phyloP scores from a whole-genome alignment of 2,329 filamentous ascomycete species.

The Aspergillus unguis region DNA sequence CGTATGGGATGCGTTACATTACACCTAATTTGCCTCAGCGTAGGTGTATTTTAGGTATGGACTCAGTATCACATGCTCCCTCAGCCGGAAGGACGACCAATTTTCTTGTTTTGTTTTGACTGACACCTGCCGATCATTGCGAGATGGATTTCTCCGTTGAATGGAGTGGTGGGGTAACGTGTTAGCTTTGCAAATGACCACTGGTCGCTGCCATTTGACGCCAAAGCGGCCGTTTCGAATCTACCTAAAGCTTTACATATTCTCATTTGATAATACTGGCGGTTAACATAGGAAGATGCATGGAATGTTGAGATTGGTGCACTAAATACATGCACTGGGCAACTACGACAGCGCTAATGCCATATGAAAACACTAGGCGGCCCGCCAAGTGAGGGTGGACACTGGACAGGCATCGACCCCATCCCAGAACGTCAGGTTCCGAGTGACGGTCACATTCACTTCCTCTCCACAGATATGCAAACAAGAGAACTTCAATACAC shows the following conservation, averaged over 20 bases:
- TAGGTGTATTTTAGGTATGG: too few relatives aligned
- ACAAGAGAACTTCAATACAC: background rate
- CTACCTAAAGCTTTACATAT: background rate
- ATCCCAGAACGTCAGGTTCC: slow-evolving; percentile 2
- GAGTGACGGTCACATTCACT: slow-evolving; percentile 6
- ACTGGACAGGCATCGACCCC: background rate
- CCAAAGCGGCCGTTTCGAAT: slow-evolving; percentile 5
- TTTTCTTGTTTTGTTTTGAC: background rate
- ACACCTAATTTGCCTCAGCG: background rate
- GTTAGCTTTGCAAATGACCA: background rate
- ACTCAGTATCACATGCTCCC: background rate
- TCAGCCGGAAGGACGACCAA: too few relatives aligned
- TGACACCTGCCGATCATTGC: slow-evolving; percentile 1
- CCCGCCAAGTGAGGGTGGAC: slow-evolving; percentile 9
- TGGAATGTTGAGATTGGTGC: background rate
- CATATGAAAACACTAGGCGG: slow-evolving; percentile 16
- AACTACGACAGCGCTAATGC: slow-evolving; percentile 17
- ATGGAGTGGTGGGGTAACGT: slow-evolving; percentile 4
- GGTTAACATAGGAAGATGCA: background rate
- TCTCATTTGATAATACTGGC: background rate
- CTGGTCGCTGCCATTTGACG: slow-evolving; percentile 1
- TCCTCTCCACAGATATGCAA: background rate
- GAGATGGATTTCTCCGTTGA: background rate
- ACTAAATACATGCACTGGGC: slow-evolving; percentile 15
- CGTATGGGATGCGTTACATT: slow-evolving; percentile 12